These are phyloP conservation scores for Laetiporus sulphureus DNA, from an alignment of 1,284 basidiomycete species.

Conservation along the genomic window DNA sequence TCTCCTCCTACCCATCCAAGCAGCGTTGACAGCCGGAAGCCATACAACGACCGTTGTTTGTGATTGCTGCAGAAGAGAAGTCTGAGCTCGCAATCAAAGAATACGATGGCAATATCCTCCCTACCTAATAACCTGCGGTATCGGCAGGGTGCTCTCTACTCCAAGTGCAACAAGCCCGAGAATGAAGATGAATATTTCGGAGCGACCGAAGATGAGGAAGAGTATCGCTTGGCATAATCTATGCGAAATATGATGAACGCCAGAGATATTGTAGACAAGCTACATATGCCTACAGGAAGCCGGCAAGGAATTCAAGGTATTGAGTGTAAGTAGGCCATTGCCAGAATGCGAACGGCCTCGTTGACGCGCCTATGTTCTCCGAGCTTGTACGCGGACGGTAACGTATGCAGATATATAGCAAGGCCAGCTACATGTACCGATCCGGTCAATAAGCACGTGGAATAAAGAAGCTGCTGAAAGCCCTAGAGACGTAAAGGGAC, in stretches of 20 bases:
- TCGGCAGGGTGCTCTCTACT: conserved; percentile 76
- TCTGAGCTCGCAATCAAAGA: no score
- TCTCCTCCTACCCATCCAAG: conserved; percentile 81
- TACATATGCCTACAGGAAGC: conserved; percentile 51
- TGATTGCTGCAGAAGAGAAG: conserved; percentile 65
- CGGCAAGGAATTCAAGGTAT: conserved; percentile 80
- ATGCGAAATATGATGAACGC: conserved; percentile 13
- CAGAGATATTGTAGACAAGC: background rate
- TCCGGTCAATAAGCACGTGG: background rate
- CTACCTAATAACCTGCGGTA: conserved; percentile 73
- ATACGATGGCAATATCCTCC: no score
- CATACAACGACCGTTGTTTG: conserved; percentile 72
- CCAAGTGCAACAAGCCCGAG: conserved; percentile 78
- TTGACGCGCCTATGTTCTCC: conserved; percentile 50
- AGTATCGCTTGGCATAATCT: conserved; percentile 68
- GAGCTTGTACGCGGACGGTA: conserved; percentile 56
- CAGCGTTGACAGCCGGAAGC: conserved; percentile 77
- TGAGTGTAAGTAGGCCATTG: conserved; percentile 76
- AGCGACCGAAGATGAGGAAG: conserved; percentile 70
- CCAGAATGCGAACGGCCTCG: conserved; percentile 78
- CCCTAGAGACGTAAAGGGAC: no score
- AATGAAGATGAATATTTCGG: conserved; percentile 52
- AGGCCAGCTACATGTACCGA: conserved; percentile 43
- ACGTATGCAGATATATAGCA: conserved; percentile 73
- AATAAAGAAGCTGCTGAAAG: no score